A percentile compares a stretch with the other conserved stretches of the same genome.
Conservation (phyloP, 2,329 filamentous ascomycete genomes). For the Polychaeton citri region DNA sequence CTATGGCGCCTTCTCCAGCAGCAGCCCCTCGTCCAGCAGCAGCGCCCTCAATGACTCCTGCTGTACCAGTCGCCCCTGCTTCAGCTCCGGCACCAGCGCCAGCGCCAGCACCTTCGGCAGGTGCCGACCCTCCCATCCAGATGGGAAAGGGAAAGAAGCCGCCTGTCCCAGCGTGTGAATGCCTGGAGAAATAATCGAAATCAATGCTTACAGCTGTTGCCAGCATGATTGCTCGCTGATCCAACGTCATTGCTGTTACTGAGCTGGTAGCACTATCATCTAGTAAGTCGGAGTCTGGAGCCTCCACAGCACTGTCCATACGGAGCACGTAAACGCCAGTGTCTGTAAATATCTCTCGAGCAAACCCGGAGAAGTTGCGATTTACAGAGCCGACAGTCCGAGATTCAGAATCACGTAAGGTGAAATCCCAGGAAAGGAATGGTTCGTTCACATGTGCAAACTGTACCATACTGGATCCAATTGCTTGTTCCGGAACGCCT, state of each 20-base stretch:
- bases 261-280: constrained; percentile 15
- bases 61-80: constrained; percentile 23
- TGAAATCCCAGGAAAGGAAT: constrained; percentile 53
- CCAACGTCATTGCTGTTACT: constrained; percentile 49
- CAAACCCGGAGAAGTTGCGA: constrained; percentile 49
- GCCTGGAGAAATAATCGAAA: constrained; percentile 54
- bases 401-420: constrained; percentile 37
- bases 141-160: constrained; percentile 42
- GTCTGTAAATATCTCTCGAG: constrained; percentile 51
- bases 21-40: constrained; percentile 23
- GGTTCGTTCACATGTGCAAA: constrained; percentile 52
- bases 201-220: constrained; percentile 52
- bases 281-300: constrained; percentile 13
- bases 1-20: constrained; percentile 27
- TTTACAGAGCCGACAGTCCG: constrained; percentile 48
- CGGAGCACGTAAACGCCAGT: constrained; percentile 51
- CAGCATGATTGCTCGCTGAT: constrained; percentile 53
- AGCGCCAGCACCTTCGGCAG: constrained; percentile 22
- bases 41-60: constrained; percentile 13
- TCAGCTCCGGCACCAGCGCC: constrained; percentile 22
- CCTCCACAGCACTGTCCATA: constrained; percentile 43
- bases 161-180: constrained; percentile 33
- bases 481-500: constrained; percentile 26
- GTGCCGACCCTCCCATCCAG: constrained; percentile 20
- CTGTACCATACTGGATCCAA: constrained; percentile 39